These are phyloP conservation scores for Entomortierella parvispora DNA, from an alignment of 192 early-diverging fungal species.

Conservation along the genomic window DNA sequence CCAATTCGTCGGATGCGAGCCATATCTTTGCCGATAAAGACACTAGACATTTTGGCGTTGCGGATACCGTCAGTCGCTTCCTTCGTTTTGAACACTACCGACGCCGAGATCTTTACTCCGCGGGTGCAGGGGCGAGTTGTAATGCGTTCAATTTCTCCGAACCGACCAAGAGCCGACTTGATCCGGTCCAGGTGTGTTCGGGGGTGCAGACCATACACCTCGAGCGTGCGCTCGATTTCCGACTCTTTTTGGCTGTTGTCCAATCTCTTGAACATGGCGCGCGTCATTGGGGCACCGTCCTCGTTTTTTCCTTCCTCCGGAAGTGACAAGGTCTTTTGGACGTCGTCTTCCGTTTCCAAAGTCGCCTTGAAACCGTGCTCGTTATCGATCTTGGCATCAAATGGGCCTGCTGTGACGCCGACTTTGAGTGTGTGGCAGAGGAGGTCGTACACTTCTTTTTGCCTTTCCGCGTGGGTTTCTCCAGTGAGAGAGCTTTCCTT, in stretches of 20 bases:
- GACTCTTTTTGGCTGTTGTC: background rate
- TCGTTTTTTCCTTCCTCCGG: background rate
- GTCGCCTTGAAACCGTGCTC: background rate
- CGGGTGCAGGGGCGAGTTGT: background rate
- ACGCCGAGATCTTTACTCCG: background rate
- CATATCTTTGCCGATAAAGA: conserved; percentile 9
- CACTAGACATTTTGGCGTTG: background rate
- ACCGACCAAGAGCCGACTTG: background rate
- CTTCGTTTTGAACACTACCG: background rate
- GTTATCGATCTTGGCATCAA: background rate
- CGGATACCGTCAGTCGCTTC: conserved; percentile 1
- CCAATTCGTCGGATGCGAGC: conserved; percentile 5
- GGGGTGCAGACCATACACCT: conserved; percentile 15
- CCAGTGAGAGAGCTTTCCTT: background rate
- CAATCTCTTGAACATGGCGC: background rate
- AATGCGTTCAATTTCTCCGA: conserved; percentile 9
- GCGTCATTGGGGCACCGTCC: background rate
- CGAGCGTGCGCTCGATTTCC: conserved; percentile 1
- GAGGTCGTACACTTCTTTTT: background rate
- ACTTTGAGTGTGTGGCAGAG: background rate
- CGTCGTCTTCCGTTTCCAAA: background rate
- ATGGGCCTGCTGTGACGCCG: background rate
- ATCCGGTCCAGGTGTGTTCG: background rate
- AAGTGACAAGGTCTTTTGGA: background rate
- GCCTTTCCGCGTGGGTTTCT: background rate